phyloP scores from a whole-genome alignment of 2,329 filamentous ascomycete genomes.

The Fusarium sp. region DNA sequence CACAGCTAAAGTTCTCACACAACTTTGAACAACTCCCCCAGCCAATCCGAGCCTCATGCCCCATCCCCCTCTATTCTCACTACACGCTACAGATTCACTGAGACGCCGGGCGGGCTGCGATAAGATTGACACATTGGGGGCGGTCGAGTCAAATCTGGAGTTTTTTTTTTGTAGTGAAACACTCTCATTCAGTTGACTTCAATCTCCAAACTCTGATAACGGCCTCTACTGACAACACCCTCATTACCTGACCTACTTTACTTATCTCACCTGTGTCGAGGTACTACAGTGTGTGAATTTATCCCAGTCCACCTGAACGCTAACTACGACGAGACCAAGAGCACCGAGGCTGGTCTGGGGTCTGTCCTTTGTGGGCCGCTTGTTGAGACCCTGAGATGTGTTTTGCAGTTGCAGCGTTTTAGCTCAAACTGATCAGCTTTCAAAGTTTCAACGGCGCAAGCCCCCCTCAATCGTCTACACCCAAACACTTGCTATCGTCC shows the following conservation, averaged over 20 bases:
- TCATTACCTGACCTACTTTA: neutral
- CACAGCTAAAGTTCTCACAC: constrained; percentile 36
- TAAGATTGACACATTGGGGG: neutral
- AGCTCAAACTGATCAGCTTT: constrained; percentile 19
- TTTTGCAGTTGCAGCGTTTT: constrained; percentile 14
- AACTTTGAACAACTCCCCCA: constrained; percentile 34
- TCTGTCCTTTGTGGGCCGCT: constrained; percentile 28
- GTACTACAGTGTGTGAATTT: neutral
- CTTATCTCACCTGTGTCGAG: neutral
- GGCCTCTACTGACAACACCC: neutral
- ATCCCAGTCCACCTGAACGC: constrained; percentile 2
- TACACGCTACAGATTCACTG: constrained; percentile 21
- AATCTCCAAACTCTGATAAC: neutral
- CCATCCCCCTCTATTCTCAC: constrained; percentile 26
- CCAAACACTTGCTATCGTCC: neutral
- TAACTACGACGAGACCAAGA: constrained; percentile 24
- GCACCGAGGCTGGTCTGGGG: constrained; percentile 13
- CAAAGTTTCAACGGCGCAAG: constrained; percentile 35
- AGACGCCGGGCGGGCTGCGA: neutral
- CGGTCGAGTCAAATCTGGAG: neutral
- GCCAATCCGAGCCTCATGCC: constrained; percentile 30
- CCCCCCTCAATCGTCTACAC: constrained; percentile 24
- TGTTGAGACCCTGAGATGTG: constrained; percentile 16
- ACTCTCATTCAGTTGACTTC: neutral
- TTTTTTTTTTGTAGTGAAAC: neutral